Evolutionary conservation across 257 asterid genomes (phyloP).

Genomic region (Nicotiana obtusifolia): DNA sequence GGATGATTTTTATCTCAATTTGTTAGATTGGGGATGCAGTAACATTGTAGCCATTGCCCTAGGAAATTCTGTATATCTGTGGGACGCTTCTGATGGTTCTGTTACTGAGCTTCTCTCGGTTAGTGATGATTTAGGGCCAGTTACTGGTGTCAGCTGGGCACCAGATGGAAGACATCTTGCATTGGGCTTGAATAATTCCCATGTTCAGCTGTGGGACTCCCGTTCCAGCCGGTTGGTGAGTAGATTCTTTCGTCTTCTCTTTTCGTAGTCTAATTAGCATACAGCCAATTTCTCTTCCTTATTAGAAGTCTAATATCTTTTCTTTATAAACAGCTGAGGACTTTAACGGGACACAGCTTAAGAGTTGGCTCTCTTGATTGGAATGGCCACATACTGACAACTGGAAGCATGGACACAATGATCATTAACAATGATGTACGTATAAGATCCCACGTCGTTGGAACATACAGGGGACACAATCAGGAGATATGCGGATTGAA

Average conservation of each 20-base stretch:
- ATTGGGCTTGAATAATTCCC: constrained; percentile 74
- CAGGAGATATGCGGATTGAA: constrained; percentile 91
- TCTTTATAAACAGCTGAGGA: constrained; percentile 55
- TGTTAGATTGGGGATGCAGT: constrained; percentile 89
- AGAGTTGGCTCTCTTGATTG: constrained; percentile 81
- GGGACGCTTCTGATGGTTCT: constrained; percentile 76
- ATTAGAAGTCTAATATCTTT: not conserved
- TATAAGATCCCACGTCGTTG: constrained; percentile 56
- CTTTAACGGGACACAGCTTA: constrained; percentile 57
- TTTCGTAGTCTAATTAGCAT: not conserved
- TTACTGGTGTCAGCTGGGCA: constrained; percentile 86
- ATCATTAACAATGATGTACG: constrained; percentile 81
- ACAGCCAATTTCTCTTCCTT: not conserved
- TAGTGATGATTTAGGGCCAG: constrained; percentile 78
- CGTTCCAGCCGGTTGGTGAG: constrained; percentile 61
- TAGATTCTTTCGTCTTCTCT: not conserved
- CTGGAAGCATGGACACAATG: constrained; percentile 93
- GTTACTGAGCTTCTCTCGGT: constrained; percentile 71
- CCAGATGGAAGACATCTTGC: constrained; percentile 80
- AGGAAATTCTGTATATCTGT: constrained; percentile 64
- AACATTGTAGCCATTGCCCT: constrained; percentile 86
- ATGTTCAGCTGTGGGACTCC: constrained; percentile 90
- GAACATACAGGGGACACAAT: constrained; percentile 71
- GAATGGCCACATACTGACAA: constrained; percentile 80
- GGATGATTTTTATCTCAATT: constrained; percentile 84